Percentiles rank a stretch among this genome's conserved stretches.
Conservation (phyloP, 164 flowering plant genomes). For the Vitis rupestris region DNA sequence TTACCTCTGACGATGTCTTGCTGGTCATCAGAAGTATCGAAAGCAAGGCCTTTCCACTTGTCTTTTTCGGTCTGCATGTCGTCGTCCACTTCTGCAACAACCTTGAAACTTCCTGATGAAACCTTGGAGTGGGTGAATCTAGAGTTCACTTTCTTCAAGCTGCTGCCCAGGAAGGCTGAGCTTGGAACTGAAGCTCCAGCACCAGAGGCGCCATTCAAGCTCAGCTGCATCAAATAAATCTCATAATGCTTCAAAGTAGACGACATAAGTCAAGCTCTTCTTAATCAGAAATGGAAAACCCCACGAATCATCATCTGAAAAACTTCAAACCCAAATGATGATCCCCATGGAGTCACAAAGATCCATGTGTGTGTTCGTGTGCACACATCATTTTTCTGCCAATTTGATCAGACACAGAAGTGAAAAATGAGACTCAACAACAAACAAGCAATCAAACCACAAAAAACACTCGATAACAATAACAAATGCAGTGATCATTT, state of each 20-base stretch:
- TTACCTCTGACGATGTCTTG: constrained; percentile 73
- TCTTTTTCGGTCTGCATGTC: constrained; percentile 47
- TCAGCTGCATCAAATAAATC: constrained; percentile 31
- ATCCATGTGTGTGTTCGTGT: background rate
- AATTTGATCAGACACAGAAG: background rate
- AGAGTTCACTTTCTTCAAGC: constrained; percentile 42
- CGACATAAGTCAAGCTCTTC: background rate
- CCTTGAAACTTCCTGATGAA: constrained; percentile 24
- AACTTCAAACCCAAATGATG: background rate
- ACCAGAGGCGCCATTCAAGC: constrained; percentile 37
- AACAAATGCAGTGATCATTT: too few relatives aligned
- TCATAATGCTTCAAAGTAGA: too few relatives aligned
- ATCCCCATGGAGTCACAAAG: background rate
- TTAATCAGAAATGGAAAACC: background rate
- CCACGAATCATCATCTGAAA: too few relatives aligned
- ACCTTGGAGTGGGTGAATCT: constrained; percentile 20
- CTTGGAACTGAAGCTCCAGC: constrained; percentile 34
- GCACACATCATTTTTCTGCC: too few relatives aligned
- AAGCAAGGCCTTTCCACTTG: constrained; percentile 53
- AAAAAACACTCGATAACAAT: background rate
- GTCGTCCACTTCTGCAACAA: constrained; percentile 33
- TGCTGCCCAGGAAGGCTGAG: constrained; percentile 50
- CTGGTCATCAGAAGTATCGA: constrained; percentile 61
- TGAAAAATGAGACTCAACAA: background rate
- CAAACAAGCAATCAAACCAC: background rate